Evolutionary conservation across 1,139 yeast genomes (phyloP).

Genomic region (Blastobotrys elegans): DNA sequence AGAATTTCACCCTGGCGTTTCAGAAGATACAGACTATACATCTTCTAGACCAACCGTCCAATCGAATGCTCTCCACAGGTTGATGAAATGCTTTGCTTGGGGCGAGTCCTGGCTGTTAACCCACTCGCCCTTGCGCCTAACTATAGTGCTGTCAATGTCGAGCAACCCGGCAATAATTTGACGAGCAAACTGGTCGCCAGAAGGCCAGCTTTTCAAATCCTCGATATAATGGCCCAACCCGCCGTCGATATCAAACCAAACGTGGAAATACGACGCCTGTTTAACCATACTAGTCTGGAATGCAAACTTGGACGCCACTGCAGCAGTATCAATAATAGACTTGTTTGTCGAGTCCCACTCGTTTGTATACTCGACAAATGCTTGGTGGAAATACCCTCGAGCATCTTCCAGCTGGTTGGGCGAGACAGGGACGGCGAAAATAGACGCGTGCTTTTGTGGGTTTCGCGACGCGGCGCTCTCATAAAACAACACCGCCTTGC

Average conservation of each 20-base stretch:
- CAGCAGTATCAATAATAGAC: slow-evolving; percentile 35
- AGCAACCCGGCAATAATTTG: slow-evolving; percentile 44
- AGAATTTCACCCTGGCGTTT: too few relatives aligned
- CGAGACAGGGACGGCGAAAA: slow-evolving; percentile 44
- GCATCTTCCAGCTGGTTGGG: slow-evolving; percentile 30
- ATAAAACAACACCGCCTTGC: slow-evolving; percentile 41
- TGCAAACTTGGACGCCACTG: slow-evolving; percentile 32
- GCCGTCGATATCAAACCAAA: slow-evolving; percentile 44
- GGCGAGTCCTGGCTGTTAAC: slow-evolving; percentile 1
- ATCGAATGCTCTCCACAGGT: slow-evolving; percentile 5
- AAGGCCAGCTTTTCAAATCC: slow-evolving; percentile 40
- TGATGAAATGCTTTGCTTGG: slow-evolving; percentile 4
- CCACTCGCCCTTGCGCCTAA: slow-evolving; percentile 35
- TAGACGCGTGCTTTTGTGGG: slow-evolving; percentile 38
- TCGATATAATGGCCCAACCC: slow-evolving; percentile 51
- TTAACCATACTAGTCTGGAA: slow-evolving; percentile 41
- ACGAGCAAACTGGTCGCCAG: slow-evolving; percentile 42
- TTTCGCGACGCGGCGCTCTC: slow-evolving; percentile 38
- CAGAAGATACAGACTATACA: too few relatives aligned
- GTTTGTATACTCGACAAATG: slow-evolving; percentile 37
- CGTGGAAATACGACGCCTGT: slow-evolving; percentile 48
- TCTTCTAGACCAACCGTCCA: slow-evolving; percentile 3
- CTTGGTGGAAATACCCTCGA: slow-evolving; percentile 41
- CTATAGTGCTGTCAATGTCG: slow-evolving; percentile 34
- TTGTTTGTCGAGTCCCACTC: slow-evolving; percentile 41